phyloP scores from a whole-genome alignment of 192 early-diverging fungal genomes.

The Coemansia asiatica region DNA sequence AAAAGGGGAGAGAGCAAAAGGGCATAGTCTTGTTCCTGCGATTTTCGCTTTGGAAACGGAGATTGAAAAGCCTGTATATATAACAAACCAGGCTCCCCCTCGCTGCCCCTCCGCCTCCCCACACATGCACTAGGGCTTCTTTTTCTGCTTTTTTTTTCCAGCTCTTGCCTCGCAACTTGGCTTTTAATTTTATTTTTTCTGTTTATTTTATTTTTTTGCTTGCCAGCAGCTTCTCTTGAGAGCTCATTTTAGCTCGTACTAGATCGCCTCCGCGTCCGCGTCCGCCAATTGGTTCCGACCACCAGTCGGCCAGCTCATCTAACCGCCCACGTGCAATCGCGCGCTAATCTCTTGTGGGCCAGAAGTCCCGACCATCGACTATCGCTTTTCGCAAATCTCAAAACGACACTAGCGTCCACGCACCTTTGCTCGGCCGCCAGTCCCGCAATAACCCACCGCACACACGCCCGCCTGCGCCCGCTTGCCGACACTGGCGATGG shows the following conservation, averaged over 20 bases:
- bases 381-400: no score
- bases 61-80: constrained; percentile 13
- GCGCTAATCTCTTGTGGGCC: constrained; percentile 2
- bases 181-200: constrained; percentile 5
- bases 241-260: not conserved
- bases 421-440: no score
- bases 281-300: not conserved
- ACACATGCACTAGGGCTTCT: not conserved
- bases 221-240: not conserved
- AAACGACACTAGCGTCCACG: no score
- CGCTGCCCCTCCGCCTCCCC: not conserved
- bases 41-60: constrained; percentile 1
- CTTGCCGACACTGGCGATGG: constrained; percentile 6
- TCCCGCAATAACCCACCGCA: no score
- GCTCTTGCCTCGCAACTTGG: not conserved
- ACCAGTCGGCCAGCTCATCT: not conserved
- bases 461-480: not conserved
- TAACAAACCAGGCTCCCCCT: constrained; percentile 6
- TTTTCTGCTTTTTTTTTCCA: not conserved
- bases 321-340: not conserved
- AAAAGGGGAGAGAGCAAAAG: not conserved
- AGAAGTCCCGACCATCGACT: constrained; percentile 21
- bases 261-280: not conserved
- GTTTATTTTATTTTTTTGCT: not conserved
- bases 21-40: not conserved